Conservation (phyloP, 768 basidiomycete genomes). For the Lyophyllum atratum region DNA sequence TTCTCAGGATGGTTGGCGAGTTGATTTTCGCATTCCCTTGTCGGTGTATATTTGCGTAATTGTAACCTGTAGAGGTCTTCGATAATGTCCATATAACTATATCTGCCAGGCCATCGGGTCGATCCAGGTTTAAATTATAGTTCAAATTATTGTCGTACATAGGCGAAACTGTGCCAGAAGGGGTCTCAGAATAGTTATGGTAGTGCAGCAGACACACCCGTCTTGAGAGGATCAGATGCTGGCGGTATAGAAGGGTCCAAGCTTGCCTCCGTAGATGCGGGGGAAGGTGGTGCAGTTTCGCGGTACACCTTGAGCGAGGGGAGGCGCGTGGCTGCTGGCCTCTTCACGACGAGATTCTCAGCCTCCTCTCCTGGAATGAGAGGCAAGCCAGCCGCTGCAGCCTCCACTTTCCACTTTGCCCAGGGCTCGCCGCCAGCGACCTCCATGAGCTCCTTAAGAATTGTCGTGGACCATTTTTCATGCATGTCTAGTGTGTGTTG, state of each 20-base stretch:
- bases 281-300: background rate
- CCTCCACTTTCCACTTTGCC: conserved; percentile 54
- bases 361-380: conserved; percentile 47
- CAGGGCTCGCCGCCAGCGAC: conserved; percentile 61
- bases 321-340: conserved; percentile 18
- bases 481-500: conserved; percentile 52
- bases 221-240: conserved; percentile 8
- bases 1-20: conserved; percentile 48
- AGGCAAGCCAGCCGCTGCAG: conserved; percentile 47
- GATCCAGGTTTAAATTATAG: background rate
- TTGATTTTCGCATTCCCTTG: conserved; percentile 2
- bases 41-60: conserved; percentile 6
- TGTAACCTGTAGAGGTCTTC: background rate
- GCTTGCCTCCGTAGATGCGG: conserved; percentile 2
- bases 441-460: conserved; percentile 73
- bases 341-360: conserved; percentile 22
- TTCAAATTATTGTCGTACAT: conserved; percentile 5
- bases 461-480: conserved; percentile 70
- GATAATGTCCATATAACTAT: background rate
- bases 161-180: background rate
- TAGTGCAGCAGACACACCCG: conserved; percentile 26
- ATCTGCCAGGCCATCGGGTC: background rate
- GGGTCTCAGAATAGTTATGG: conserved; percentile 15
- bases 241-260: conserved; percentile 17
- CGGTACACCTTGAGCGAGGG: conserved; percentile 27